Conservation (phyloP, 495 filamentous ascomycete species). For the Podospora sp. region DNA sequence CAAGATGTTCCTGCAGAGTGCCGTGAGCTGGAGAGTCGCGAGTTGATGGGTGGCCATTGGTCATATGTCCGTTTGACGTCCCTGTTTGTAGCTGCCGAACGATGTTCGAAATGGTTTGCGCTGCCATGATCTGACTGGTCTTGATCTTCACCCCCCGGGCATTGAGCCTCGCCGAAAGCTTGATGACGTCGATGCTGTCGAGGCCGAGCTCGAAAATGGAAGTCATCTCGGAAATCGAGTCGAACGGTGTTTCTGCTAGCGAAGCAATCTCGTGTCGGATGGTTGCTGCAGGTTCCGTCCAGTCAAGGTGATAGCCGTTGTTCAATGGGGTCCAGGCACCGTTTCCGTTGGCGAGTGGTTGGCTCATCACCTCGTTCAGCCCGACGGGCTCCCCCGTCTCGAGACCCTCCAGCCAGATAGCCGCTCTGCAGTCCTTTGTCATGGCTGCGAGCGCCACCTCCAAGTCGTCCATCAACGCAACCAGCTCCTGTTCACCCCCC, state of each 20-base stretch:
- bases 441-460: conserved; percentile 32
- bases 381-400: too few relatives aligned
- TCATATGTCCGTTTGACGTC: not conserved
- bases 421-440: not conserved
- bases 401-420: not conserved
- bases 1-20: conserved; percentile 7
- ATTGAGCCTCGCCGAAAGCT: conserved; percentile 67
- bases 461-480: conserved; percentile 46
- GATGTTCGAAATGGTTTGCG: conserved; percentile 57
- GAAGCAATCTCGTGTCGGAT: conserved; percentile 63
- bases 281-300: conserved; percentile 51
- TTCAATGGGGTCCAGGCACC: not conserved
- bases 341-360: conserved; percentile 3
- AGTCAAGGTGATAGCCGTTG: conserved; percentile 43
- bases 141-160: conserved; percentile 59
- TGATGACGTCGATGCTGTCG: conserved; percentile 71
- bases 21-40: too few relatives aligned
- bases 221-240: conserved; percentile 54
- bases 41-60: not conserved
- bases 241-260: conserved; percentile 55
- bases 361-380: not conserved
- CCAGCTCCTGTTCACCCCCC: conserved; percentile 32
- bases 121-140: conserved; percentile 68
- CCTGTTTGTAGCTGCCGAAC: not conserved
- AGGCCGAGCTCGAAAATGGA: conserved; percentile 67